phyloP scores from a whole-genome alignment of 2,329 filamentous ascomycete genomes.

The Sclerotinia borealis region DNA sequence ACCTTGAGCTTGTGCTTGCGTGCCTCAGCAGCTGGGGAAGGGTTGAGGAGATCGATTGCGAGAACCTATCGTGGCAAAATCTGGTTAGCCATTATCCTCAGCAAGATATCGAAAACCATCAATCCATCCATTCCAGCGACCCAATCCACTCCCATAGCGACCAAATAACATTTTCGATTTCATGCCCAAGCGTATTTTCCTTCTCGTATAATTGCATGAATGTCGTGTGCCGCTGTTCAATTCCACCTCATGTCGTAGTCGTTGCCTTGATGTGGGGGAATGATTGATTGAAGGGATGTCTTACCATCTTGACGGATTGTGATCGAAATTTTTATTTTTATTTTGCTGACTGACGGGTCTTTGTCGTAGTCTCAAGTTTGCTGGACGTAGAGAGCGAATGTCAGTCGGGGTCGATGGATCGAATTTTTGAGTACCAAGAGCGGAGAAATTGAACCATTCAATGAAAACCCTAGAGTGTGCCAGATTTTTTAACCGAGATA shows the following conservation, averaged over 20 bases:
- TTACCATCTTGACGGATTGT: slow-evolving; percentile 66
- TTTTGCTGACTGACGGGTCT: slow-evolving; percentile 32
- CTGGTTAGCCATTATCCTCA: slow-evolving; percentile 42
- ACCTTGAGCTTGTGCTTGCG: slow-evolving; percentile 99
- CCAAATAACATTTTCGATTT: slow-evolving; percentile 7
- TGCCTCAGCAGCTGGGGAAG: slow-evolving; percentile 92
- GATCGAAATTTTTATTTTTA: slow-evolving; percentile 33
- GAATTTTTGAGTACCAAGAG: slow-evolving; percentile 12
- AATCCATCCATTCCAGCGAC: slow-evolving; percentile 17
- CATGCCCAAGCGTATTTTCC: slow-evolving; percentile 9
- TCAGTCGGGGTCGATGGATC: slow-evolving; percentile 33
- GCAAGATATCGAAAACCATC: slow-evolving; percentile 23
- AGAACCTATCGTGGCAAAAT: slow-evolving; percentile 68
- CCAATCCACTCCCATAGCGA: slow-evolving; percentile 10
- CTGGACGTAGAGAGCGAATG: slow-evolving; percentile 33
- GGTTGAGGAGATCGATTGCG: slow-evolving; percentile 99
- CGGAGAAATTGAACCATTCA: slow-evolving; percentile 15
- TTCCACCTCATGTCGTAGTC: slow-evolving; percentile 19
- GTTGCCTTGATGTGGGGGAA: slow-evolving; percentile 11
- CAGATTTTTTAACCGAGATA: slow-evolving; percentile 12
- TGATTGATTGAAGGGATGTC: slow-evolving; percentile 29
- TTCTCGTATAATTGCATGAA: slow-evolving; percentile 13
- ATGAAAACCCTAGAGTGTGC: slow-evolving; percentile 14
- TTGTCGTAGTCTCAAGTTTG: slow-evolving; percentile 28
- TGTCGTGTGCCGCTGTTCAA: slow-evolving; percentile 29